Conservation (phyloP, 176 grass and related monocot genomes). For the Leersia perrieri region DNA sequence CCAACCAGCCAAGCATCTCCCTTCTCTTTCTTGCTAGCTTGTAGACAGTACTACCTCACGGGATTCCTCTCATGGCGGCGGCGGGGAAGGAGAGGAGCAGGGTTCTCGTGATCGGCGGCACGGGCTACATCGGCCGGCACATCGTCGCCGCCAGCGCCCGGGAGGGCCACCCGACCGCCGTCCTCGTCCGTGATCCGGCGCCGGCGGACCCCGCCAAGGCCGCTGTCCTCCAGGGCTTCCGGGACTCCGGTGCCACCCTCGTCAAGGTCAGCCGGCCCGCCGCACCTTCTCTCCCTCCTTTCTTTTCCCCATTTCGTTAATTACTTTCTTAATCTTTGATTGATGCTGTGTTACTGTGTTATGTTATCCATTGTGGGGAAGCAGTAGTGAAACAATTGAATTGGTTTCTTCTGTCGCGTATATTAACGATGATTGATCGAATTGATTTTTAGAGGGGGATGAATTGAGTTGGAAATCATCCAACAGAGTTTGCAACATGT, state of each 20-base stretch:
- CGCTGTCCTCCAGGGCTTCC: constrained; percentile 48
- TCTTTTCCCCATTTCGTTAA: too few relatives aligned
- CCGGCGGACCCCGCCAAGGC: constrained; percentile 17
- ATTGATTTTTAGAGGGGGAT: not conserved
- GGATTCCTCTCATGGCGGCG: not conserved
- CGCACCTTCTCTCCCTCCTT: too few relatives aligned
- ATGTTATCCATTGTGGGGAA: too few relatives aligned
- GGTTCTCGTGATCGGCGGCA: constrained; percentile 57
- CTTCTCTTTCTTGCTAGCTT: too few relatives aligned
- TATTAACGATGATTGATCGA: not conserved
- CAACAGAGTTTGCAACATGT: not conserved
- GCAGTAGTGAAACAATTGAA: too few relatives aligned
- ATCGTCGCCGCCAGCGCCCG: not conserved
- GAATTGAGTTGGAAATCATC: not conserved
- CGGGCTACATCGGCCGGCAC: constrained; percentile 57
- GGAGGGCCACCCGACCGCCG: not conserved
- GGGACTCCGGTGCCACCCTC: constrained; percentile 41
- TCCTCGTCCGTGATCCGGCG: constrained; percentile 24
- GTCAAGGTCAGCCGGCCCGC: constrained; percentile 34
- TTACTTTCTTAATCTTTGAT: not conserved
- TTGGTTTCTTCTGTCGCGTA: too few relatives aligned
- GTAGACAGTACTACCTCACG: too few relatives aligned
- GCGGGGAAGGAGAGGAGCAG: constrained; percentile 26
- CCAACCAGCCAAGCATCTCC: too few relatives aligned
- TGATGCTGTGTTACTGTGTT: not conserved